phyloP scores from a whole-genome alignment of 2,329 filamentous ascomycete species.

The Raffaelea arxii region DNA sequence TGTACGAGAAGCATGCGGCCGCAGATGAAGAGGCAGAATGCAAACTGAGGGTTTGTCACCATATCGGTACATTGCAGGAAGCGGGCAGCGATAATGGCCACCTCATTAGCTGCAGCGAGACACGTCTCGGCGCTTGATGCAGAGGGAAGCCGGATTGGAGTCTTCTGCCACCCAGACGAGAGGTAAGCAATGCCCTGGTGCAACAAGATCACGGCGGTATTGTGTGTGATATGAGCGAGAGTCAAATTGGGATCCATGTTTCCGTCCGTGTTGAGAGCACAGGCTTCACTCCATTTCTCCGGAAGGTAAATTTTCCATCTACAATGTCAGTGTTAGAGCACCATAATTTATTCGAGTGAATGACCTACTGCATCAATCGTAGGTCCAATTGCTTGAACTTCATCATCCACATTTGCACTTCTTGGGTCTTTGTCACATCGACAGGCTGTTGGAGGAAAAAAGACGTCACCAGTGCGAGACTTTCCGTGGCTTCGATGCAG shows the following conservation, averaged over 20 bases:
- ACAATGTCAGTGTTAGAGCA: too few relatives aligned
- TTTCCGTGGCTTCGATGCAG: constrained; percentile 27
- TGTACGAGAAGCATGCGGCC: constrained; percentile 24
- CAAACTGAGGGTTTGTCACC: constrained; percentile 24
- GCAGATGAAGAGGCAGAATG: constrained; percentile 28
- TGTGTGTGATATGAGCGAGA: constrained; percentile 31
- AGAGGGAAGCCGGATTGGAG: constrained; percentile 23
- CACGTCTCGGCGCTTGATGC: constrained; percentile 30
- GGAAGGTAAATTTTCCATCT: constrained; percentile 33
- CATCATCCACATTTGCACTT: constrained; percentile 4
- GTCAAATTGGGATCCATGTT: constrained; percentile 35
- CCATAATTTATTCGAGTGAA: too few relatives aligned
- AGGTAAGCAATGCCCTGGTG: constrained; percentile 31
- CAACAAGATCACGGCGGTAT: constrained; percentile 29
- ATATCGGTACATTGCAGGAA: constrained; percentile 23
- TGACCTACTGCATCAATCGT: constrained; percentile 1
- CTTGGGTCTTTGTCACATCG: constrained; percentile 6
- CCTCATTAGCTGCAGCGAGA: constrained; percentile 26
- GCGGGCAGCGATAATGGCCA: constrained; percentile 25
- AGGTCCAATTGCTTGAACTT: constrained; percentile 7
- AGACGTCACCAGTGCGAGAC: constrained; percentile 23
- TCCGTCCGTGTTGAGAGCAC: constrained; percentile 27
- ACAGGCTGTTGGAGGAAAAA: constrained; percentile 26
- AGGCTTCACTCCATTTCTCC: constrained; percentile 28
- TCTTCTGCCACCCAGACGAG: constrained; percentile 19